A percentile compares a stretch with the other conserved stretches of the same genome.
Evolutionary conservation across 176 grass and related monocot genomes (phyloP).

Genomic region (Carex cristatella): DNA sequence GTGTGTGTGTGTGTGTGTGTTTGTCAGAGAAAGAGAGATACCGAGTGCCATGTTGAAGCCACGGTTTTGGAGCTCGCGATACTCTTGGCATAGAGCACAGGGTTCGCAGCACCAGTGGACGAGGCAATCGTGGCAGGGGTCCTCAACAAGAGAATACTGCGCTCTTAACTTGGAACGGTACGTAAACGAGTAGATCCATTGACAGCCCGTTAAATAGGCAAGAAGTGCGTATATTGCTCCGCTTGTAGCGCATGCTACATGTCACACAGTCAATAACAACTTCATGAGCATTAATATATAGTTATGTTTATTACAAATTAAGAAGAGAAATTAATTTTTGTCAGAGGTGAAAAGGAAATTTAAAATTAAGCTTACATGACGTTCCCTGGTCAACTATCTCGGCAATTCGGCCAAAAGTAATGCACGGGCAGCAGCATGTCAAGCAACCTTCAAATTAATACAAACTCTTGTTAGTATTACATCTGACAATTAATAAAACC

Average conservation of each 20-base stretch:
- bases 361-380: constrained; percentile 24
- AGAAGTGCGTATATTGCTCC: constrained; percentile 38
- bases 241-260: constrained; percentile 32
- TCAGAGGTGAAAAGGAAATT: not conserved
- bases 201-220: not conserved
- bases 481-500: not conserved
- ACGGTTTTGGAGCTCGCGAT: constrained; percentile 49
- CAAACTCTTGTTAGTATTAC: not conserved
- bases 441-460: constrained; percentile 32
- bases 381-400: constrained; percentile 61
- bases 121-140: constrained; percentile 60
- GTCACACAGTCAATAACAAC: not conserved
- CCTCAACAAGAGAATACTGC: constrained; percentile 37
- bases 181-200: constrained; percentile 38
- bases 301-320: too few species aligned
- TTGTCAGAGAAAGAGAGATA: not conserved
- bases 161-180: constrained; percentile 50
- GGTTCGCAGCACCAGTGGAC: constrained; percentile 44
- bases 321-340: not conserved
- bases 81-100: constrained; percentile 64
- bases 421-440: constrained; percentile 58
- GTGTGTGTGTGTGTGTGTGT: not conserved
- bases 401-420: constrained; percentile 59
- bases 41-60: constrained; percentile 46
- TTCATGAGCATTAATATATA: not conserved